Conservation (phyloP, 805 yeast genomes). For the Pichia scutulata region DNA sequence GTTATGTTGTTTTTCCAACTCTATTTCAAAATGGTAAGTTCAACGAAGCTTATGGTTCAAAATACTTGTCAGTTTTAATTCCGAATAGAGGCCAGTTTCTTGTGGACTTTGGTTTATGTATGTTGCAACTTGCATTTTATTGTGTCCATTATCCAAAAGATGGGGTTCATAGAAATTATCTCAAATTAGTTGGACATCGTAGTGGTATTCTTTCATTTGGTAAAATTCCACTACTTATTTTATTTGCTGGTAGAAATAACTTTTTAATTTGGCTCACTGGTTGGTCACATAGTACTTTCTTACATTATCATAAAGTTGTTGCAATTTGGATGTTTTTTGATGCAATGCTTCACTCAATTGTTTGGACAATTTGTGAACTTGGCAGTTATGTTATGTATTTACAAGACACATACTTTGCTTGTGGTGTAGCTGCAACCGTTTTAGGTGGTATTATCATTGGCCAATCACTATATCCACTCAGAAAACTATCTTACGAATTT, state of each 20-base stretch:
- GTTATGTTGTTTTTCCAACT: constrained; percentile 35
- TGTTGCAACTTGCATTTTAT: constrained; percentile 8
- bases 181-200: constrained; percentile 16
- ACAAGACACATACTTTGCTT: constrained; percentile 13
- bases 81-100: constrained; percentile 10
- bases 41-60: constrained; percentile 12
- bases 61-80: constrained; percentile 8
- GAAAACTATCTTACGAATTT: constrained; percentile 50
- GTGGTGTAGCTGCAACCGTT: constrained; percentile 36
- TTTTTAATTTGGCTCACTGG: constrained; percentile 34
- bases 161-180: background rate
- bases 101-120: constrained; percentile 5
- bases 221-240: constrained; percentile 29
- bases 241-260: constrained; percentile 38
- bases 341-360: constrained; percentile 32
- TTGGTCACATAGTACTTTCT: constrained; percentile 32
- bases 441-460: constrained; percentile 36
- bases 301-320: constrained; percentile 57
- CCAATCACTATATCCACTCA: constrained; percentile 43
- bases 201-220: constrained; percentile 31
- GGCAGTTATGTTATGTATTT: constrained; percentile 9
- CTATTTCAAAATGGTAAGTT: constrained; percentile 19
- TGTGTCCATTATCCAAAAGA: constrained; percentile 4
- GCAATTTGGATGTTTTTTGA: constrained; percentile 42
- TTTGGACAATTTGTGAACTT: constrained; percentile 20